Conservation (phyloP, 345 rosid species). For the Raphanus raphanistrum region DNA sequence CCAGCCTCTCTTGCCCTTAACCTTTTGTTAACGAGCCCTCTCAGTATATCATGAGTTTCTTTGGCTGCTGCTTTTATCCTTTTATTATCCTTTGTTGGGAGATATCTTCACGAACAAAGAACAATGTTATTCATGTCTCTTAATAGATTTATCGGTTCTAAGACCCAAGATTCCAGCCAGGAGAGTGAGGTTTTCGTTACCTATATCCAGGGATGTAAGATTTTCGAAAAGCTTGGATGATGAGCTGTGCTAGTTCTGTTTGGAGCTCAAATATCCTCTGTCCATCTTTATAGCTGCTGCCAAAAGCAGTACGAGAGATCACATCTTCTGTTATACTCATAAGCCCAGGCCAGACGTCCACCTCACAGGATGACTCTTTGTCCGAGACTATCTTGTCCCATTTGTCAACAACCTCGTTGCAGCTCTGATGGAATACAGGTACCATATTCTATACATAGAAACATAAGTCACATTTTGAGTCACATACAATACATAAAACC, state of each 20-base stretch:
- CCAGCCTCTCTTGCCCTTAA: background rate
- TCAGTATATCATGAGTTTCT: background rate
- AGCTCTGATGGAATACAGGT: background rate
- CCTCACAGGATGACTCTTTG: background rate
- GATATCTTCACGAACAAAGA: background rate
- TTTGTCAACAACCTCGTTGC: background rate
- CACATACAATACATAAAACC: background rate
- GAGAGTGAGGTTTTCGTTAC: background rate
- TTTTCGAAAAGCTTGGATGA: background rate
- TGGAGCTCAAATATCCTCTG: background rate
- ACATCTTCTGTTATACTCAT: constrained; percentile 1
- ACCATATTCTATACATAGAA: constrained; percentile 1
- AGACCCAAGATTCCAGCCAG: background rate
- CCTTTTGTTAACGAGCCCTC: background rate
- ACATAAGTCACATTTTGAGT: background rate
- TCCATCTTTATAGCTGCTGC: background rate
- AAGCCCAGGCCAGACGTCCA: background rate
- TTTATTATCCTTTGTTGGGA: background rate
- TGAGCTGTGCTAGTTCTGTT: background rate
- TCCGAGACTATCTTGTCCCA: background rate
- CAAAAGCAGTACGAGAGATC: constrained; percentile 4
- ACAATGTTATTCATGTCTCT: background rate
- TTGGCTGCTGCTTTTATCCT: background rate
- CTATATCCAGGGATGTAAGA: background rate
- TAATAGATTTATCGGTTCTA: background rate